These are phyloP conservation scores for Metahyphopichia silvanorum DNA, from an alignment of 805 yeast genomes.

Conservation along the genomic window DNA sequence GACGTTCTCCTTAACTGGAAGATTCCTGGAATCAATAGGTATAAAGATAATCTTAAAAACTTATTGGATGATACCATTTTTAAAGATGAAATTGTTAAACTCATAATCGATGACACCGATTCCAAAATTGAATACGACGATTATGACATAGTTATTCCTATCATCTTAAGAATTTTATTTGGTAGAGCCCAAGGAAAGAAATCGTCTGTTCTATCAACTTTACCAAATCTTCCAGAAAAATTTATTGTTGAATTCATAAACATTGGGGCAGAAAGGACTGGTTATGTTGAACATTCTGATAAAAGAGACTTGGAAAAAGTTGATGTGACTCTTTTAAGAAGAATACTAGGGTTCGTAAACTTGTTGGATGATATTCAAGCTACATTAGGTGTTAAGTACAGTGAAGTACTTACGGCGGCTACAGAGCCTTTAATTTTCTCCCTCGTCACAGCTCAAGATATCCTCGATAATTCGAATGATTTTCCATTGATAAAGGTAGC, in stretches of 20 bases:
- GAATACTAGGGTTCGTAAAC: slow-evolving; percentile 62
- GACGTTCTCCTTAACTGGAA: slow-evolving; percentile 66
- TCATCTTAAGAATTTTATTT: slow-evolving; percentile 72
- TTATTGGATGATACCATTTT: slow-evolving; percentile 79
- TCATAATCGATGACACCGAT: slow-evolving; percentile 49
- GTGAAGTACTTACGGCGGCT: slow-evolving; percentile 45
- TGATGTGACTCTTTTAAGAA: slow-evolving; percentile 37
- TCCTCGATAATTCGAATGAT: slow-evolving; percentile 17
- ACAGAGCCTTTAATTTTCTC: slow-evolving; percentile 58
- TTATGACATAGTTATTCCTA: slow-evolving; percentile 57
- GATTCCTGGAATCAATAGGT: slow-evolving; percentile 56
- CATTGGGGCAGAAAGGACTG: slow-evolving; percentile 57
- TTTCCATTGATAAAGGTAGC: slow-evolving; percentile 42
- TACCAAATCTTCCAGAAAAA: slow-evolving; percentile 53
- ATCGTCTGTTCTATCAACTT: slow-evolving; percentile 60
- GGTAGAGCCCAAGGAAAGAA: slow-evolving; percentile 82
- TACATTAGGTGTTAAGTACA: slow-evolving; percentile 57
- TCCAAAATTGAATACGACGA: slow-evolving; percentile 63
- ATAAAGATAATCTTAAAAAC: slow-evolving; percentile 68
- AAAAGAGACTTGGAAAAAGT: slow-evolving; percentile 15
- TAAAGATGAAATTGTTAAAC: slow-evolving; percentile 75
- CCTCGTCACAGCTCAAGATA: slow-evolving; percentile 50
- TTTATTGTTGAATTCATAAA: slow-evolving; percentile 58
- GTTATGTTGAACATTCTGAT: slow-evolving; percentile 31
- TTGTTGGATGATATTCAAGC: slow-evolving; percentile 53